These are phyloP conservation scores for Colletotrichum siamense DNA, from an alignment of 2,329 filamentous ascomycete species.

Conservation along the genomic window DNA sequence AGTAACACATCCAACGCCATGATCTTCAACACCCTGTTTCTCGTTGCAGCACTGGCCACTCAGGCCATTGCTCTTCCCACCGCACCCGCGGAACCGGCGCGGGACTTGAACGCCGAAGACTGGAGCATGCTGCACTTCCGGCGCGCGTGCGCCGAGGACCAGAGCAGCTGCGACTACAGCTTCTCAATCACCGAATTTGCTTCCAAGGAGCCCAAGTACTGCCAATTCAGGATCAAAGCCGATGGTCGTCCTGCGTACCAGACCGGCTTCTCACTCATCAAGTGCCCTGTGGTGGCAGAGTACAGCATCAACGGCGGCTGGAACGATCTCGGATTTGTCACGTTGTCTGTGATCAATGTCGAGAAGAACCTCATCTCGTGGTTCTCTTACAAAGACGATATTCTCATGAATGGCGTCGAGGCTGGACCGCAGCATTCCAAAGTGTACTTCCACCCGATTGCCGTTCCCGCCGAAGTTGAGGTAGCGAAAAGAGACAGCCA, in stretches of 20 bases:
- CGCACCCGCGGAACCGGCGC: neutral
- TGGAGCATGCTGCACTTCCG: slow-evolving; percentile 10
- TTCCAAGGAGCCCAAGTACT: neutral
- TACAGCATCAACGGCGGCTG: slow-evolving; percentile 13
- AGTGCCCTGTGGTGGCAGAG: neutral
- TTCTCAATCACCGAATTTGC: neutral
- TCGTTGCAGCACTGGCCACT: neutral
- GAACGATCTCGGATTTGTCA: neutral
- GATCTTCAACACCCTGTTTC: too few species aligned
- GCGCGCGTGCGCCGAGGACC: neutral
- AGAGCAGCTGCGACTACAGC: slow-evolving; percentile 3
- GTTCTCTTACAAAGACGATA: neutral
- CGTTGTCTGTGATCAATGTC: neutral
- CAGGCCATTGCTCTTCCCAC: neutral
- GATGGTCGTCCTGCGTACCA: neutral
- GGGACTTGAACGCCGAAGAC: neutral
- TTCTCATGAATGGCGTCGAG: neutral
- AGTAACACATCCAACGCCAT: too few species aligned
- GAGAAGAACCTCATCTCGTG: neutral
- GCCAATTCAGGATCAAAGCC: neutral
- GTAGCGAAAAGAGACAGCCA: neutral
- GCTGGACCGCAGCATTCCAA: neutral
- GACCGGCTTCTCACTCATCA: neutral
- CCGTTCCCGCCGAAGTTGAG: neutral
- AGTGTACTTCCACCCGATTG: neutral